Percentiles rank a stretch among this genome's conserved stretches.
These are phyloP conservation scores for Chrysanthemum lavandulifolium DNA, from an alignment of 129 eudicot species.

Conservation along the genomic window DNA sequence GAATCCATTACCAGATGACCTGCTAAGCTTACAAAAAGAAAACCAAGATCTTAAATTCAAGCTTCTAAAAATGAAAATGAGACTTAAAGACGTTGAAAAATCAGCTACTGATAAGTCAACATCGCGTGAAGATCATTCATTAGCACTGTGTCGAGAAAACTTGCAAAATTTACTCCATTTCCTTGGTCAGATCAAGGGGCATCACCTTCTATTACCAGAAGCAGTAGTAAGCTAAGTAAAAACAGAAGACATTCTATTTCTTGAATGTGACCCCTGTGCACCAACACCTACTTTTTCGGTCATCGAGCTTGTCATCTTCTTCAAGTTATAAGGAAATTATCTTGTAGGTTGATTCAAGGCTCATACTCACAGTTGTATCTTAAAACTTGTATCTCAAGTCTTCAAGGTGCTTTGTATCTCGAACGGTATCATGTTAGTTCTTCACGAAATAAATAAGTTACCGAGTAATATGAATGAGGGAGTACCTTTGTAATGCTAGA, in stretches of 20 bases:
- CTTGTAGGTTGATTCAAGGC: too few relatives aligned
- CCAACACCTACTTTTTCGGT: background rate
- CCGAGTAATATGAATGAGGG: background rate
- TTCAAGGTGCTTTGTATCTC: slow-evolving; percentile 3
- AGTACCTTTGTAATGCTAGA: background rate
- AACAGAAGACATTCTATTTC: slow-evolving; percentile 68
- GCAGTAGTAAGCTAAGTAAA: slow-evolving; percentile 44
- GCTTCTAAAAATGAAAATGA: slow-evolving; percentile 67
- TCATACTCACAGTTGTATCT: too few relatives aligned
- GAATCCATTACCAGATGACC: slow-evolving; percentile 36
- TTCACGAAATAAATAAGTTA: background rate
- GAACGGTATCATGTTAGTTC: slow-evolving; percentile 10
- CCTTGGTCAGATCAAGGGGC: slow-evolving; percentile 44
- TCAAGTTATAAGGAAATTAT: background rate
- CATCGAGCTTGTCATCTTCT: background rate
- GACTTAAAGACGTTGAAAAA: slow-evolving; percentile 50
- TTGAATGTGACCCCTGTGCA: slow-evolving; percentile 18
- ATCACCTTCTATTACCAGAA: slow-evolving; percentile 40
- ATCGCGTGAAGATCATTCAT: slow-evolving; percentile 65
- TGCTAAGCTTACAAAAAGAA: slow-evolving; percentile 51
- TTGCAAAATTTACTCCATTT: slow-evolving; percentile 47
- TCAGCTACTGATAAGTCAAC: slow-evolving; percentile 43
- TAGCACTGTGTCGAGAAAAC: slow-evolving; percentile 59
- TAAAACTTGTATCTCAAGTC: slow-evolving; percentile 1
- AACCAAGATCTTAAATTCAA: slow-evolving; percentile 81